phyloP scores from a whole-genome alignment of 2,329 filamentous ascomycete genomes.

The Beauveria brongniartii region DNA sequence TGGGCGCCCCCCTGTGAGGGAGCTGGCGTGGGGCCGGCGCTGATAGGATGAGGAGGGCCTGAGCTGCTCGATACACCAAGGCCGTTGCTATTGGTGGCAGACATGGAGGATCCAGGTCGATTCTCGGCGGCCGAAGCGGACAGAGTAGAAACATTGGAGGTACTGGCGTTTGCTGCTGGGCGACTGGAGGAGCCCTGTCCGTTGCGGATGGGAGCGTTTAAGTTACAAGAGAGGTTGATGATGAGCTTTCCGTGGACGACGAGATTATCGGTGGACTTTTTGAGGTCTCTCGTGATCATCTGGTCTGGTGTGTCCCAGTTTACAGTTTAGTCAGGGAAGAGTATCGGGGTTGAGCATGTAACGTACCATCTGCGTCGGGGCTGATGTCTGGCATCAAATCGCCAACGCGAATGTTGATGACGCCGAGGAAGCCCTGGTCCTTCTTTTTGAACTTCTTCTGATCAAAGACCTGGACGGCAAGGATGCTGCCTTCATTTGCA shows the following conservation, averaged over 20 bases:
- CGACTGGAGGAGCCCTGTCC: constrained; percentile 35
- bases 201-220: constrained; percentile 59
- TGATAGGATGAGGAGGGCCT: constrained; percentile 39
- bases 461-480: constrained; percentile 97
- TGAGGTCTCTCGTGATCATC: constrained; percentile 95
- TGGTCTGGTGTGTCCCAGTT: constrained; percentile 56
- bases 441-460: constrained; percentile 99
- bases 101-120: constrained; percentile 46
- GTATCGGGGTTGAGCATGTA: constrained; percentile 1
- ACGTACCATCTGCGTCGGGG: constrained; percentile 81
- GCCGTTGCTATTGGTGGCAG: constrained; percentile 37
- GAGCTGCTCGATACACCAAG: constrained; percentile 32
- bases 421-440: constrained; percentile 96
- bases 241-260: constrained; percentile 98
- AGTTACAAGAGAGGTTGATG: constrained; percentile 89
- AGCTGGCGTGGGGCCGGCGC: constrained; percentile 31
- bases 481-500: constrained; percentile 89
- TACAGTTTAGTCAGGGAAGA: constrained; percentile 18
- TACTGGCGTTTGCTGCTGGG: constrained; percentile 19
- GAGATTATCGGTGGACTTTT: constrained; percentile 96
- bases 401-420: constrained; percentile 94
- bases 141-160: constrained; percentile 21
- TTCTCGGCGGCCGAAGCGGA: constrained; percentile 37
- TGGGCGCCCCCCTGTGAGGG: constrained; percentile 22
- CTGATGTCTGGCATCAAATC: constrained; percentile 81